A percentile compares a stretch with the other conserved stretches of the same genome.
Evolutionary conservation across 73 alveolate genomes (phyloP).

Genomic region (Paramecium biaurelia): DNA sequence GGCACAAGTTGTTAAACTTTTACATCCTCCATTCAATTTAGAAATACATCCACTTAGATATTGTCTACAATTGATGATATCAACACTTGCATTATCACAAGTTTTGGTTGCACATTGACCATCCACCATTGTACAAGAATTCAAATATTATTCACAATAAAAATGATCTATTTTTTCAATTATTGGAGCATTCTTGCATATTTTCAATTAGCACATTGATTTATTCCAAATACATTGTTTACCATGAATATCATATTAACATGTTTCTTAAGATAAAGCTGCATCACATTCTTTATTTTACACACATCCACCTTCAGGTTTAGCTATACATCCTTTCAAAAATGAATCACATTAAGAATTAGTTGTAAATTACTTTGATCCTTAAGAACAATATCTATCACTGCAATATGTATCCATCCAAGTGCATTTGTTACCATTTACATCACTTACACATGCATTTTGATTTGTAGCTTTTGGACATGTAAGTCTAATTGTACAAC

Average conservation of each 20-base stretch:
- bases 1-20: background rate
- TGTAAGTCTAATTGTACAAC: background rate
- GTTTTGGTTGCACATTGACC: background rate
- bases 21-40: background rate
- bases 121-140: background rate
- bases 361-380: background rate
- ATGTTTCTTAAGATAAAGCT: background rate
- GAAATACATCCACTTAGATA: background rate
- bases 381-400: background rate
- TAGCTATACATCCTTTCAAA: constrained; percentile 16
- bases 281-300: background rate
- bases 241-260: background rate
- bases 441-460: background rate
- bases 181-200: constrained; percentile 45
- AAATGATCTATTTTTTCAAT: background rate
- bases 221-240: background rate
- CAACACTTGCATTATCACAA: background rate
- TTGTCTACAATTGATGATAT: background rate
- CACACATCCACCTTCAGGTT: background rate
- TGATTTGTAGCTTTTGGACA: background rate
- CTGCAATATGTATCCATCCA: constrained; percentile 24
- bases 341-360: background rate
- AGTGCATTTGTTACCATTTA: background rate
- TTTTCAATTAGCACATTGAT: background rate
- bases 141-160: background rate